Conservation (phyloP, 1,139 yeast species). For the Spathaspora sp. region DNA sequence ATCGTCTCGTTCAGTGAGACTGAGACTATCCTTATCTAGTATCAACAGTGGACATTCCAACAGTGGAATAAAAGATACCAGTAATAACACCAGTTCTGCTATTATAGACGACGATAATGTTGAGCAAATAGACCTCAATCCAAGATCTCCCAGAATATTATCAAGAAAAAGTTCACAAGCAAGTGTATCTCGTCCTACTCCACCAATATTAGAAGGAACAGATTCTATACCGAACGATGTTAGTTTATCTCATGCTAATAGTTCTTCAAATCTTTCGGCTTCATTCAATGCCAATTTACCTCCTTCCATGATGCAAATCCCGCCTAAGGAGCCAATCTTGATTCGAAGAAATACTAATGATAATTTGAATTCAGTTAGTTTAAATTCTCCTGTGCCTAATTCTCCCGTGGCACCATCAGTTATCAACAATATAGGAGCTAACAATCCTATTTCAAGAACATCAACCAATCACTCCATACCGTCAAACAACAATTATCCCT, state of each 20-base stretch:
- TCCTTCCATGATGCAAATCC: slow-evolving; percentile 67
- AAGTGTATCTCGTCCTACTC: slow-evolving; percentile 1
- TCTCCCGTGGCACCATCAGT: slow-evolving; percentile 10
- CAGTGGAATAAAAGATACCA: slow-evolving; percentile 14
- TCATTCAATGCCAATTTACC: slow-evolving; percentile 40
- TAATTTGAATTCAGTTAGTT: slow-evolving; percentile 11
- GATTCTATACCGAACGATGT: slow-evolving; percentile 10
- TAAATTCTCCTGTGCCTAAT: slow-evolving; percentile 9
- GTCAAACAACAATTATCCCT: slow-evolving; percentile 19
- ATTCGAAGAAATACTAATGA: slow-evolving; percentile 42
- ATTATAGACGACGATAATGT: not conserved
- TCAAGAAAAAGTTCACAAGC: slow-evolving; percentile 41
- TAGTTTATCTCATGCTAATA: slow-evolving; percentile 13
- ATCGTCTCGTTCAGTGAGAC: slow-evolving; percentile 50
- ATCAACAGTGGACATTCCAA: slow-evolving; percentile 7
- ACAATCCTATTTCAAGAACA: slow-evolving; percentile 23
- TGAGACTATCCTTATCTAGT: slow-evolving; percentile 34
- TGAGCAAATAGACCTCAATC: slow-evolving; percentile 17
- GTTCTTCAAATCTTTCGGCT: slow-evolving; percentile 12
- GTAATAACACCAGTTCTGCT: slow-evolving; percentile 6
- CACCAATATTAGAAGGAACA: slow-evolving; percentile 10
- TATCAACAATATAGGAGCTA: slow-evolving; percentile 11
- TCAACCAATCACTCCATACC: slow-evolving; percentile 36
- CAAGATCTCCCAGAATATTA: slow-evolving; percentile 30
- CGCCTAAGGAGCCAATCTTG: slow-evolving; percentile 69